Percentiles rank a stretch among this genome's conserved stretches.
Conservation (phyloP, 2,329 filamentous ascomycete genomes). For the Lecanoromycetidae sp. region DNA sequence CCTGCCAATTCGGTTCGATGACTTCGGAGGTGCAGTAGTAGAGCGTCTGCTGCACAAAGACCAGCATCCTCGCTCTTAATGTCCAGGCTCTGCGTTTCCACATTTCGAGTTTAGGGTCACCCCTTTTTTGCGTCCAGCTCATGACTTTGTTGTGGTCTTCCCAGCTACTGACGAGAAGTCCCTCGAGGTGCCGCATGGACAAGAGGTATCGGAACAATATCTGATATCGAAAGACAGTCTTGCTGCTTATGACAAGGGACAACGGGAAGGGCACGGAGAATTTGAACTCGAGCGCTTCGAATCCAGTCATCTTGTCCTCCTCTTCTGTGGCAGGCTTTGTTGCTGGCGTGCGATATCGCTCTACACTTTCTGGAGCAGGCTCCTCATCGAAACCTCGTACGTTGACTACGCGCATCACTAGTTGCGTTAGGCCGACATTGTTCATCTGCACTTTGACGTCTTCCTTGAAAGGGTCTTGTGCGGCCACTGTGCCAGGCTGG, state of each 20-base stretch:
- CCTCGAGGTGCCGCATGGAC: conserved; percentile 79
- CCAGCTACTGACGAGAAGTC: conserved; percentile 77
- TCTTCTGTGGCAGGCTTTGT: conserved; percentile 56
- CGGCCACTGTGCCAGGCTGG: conserved; percentile 89
- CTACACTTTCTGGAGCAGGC: conserved; percentile 45
- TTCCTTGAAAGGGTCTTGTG: conserved; percentile 93
- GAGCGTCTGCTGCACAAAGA: conserved; percentile 90
- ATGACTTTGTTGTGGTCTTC: conserved; percentile 71
- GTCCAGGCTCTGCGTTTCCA: conserved; percentile 95
- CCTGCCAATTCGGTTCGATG: conserved; percentile 94
- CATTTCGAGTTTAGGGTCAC: conserved; percentile 61
- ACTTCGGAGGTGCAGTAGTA: conserved; percentile 97
- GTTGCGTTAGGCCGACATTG: conserved; percentile 81
- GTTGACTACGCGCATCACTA: conserved; percentile 89
- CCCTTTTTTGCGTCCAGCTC: conserved; percentile 72
- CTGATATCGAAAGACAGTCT: conserved; percentile 94
- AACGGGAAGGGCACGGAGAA: conserved; percentile 91
- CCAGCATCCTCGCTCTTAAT: conserved; percentile 81
- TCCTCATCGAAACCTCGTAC: conserved; percentile 92
- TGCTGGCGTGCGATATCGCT: conserved; percentile 61
- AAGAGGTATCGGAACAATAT: conserved; percentile 89
- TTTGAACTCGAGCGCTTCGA: conserved; percentile 86
- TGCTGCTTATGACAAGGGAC: conserved; percentile 86
- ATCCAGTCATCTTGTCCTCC: conserved; percentile 78
- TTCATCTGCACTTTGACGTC: conserved; percentile 98